Evolutionary conservation across 345 rosid genomes (phyloP).

Genomic region (Anacardium occidentale): DNA sequence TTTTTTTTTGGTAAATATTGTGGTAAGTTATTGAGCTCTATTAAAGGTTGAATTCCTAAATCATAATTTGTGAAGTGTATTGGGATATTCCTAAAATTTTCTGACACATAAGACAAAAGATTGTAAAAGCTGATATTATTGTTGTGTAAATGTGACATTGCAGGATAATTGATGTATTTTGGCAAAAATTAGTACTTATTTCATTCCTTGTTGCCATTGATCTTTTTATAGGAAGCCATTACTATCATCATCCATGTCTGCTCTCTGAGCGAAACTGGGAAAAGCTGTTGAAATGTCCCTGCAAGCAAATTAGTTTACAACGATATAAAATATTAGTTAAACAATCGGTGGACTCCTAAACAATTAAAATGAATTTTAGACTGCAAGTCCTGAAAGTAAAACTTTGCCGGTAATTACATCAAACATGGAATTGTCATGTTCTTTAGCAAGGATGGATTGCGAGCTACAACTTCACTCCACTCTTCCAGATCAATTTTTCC

Average conservation of each 20-base stretch:
- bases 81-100: no score
- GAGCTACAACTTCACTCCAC: constrained; percentile 34
- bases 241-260: constrained; percentile 27
- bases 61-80: no score
- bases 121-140: constrained; percentile 1
- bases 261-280: constrained; percentile 33
- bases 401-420: no score
- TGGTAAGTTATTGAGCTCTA: no score
- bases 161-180: constrained; percentile 5
- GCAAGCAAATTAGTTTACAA: no score
- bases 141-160: background rate
- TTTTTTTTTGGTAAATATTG: no score
- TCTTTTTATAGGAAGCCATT: constrained; percentile 1
- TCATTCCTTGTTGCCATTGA: background rate
- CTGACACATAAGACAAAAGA: background rate
- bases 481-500: constrained; percentile 45
- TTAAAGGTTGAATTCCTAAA: no score
- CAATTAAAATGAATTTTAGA: no score
- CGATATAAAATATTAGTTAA: no score
- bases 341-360: no score
- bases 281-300: constrained; percentile 40
- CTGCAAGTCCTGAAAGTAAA: no score
- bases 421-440: constrained; percentile 49
- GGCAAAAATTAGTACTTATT: background rate
- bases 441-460: constrained; percentile 39